Evolutionary conservation across 768 basidiomycete species (phyloP).

Genomic region (Amanita jacksonii): DNA sequence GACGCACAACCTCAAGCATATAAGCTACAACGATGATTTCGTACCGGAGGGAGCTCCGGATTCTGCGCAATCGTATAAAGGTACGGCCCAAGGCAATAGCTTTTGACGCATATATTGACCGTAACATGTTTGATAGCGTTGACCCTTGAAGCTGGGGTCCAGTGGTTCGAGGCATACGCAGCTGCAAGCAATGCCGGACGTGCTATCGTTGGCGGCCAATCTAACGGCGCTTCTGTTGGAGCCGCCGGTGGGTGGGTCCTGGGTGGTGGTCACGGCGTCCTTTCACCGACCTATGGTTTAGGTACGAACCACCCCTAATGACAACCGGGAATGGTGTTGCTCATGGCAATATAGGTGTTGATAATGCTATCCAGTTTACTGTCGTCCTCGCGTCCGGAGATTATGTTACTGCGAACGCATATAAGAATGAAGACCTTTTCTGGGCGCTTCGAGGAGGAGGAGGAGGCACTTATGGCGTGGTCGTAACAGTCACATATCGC

Average conservation of each 20-base stretch:
- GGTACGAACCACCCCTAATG: slow-evolving; percentile 19
- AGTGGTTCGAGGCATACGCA: slow-evolving; percentile 27
- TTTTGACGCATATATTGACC: not conserved
- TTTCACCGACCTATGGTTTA: slow-evolving; percentile 27
- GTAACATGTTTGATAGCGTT: slow-evolving; percentile 10
- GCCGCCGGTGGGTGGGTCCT: slow-evolving; percentile 33
- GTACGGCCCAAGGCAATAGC: too few species aligned
- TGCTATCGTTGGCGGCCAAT: slow-evolving; percentile 29
- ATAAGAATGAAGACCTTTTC: slow-evolving; percentile 35
- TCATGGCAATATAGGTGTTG: slow-evolving; percentile 24
- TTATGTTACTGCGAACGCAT: slow-evolving; percentile 27
- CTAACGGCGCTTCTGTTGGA: slow-evolving; percentile 26
- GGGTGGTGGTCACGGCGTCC: slow-evolving; percentile 31
- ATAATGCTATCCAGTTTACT: slow-evolving; percentile 36
- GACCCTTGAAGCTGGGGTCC: slow-evolving; percentile 25
- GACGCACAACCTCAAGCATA: slow-evolving; percentile 32
- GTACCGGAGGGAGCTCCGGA: slow-evolving; percentile 22
- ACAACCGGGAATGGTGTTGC: too few species aligned
- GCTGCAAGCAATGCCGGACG: slow-evolving; percentile 21
- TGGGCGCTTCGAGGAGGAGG: slow-evolving; percentile 22
- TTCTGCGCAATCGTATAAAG: slow-evolving; percentile 9
- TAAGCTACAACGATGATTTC: slow-evolving; percentile 20
- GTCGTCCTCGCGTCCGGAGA: slow-evolving; percentile 33
- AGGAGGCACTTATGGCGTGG: slow-evolving; percentile 40
- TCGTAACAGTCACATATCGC: slow-evolving; percentile 36